Evolutionary conservation across 2,329 filamentous ascomycete species (phyloP), one percentile per base, ranked within the genome.

Genomic region (Alternaria sp.): DNA sequence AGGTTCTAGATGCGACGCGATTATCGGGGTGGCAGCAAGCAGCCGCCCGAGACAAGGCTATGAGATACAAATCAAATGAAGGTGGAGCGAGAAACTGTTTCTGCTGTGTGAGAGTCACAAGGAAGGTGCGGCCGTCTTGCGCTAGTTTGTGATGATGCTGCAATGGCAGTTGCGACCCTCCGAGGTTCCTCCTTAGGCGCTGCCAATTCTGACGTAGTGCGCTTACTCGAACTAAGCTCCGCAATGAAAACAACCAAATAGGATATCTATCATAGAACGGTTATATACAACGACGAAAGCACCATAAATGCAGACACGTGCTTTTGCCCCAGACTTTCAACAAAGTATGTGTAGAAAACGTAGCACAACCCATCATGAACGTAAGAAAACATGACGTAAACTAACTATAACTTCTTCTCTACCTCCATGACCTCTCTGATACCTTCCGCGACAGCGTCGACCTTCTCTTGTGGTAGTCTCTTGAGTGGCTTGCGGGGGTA

Each of bases 401-500:
- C 30, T 16, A 44, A 59, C 65, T 63, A 79, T 70, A 81, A 72
- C 60, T 75, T 78, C 52, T 75, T 79, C 81, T 91, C 89, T 49
- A 91, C 77, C 62, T 88, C 85, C 87, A 91, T 90, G 11, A 86
- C 86, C 75, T 91, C 89, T 63, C 68, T 71, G 46, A 81, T 79
- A 14, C 77, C 76, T 26, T 81, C 76, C n/a, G 74, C 75, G 22
- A 82, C 72, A 3, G 75, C 71, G 57, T 76, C 77, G 18, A 85
- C 81, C 71, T 82, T 83, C 39, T 85, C 87, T 71, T 87, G 79
- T 41, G 86, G 84, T 51, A 92, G 79, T 61, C 87, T 84, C 83
- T 89, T 89, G 66, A 94, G 84, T 53, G 92, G 92, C 70, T 86
- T 84, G 61, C 93, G 86, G 5, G 92, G 91, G 76, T 88, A 87